Base-by-base conservation (phyloP, 768 basidiomycete species). In the Termitomyces sp. region DNA sequence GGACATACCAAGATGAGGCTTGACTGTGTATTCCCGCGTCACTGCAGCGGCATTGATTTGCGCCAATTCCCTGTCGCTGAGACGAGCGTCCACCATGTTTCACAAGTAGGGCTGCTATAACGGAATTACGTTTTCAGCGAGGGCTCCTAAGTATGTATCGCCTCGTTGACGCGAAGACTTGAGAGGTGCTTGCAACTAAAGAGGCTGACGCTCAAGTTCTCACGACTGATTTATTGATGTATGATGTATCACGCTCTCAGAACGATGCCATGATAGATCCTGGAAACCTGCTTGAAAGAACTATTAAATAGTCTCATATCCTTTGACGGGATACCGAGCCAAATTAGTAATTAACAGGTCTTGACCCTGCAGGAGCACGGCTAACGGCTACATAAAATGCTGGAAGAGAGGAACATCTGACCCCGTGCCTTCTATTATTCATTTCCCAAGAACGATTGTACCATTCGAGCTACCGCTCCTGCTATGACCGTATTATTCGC, bases 31-130 rank as follows among this genome's bases (percentile, higher is more conserved):
- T 73, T 93, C 87, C 66, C 80, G 84, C 50, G 91, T 93, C 48
- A 93, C 93, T 34, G 93, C 93, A 47, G 91, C 89, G 49, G 90
- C 89, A 68, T 93, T 92, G 68, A 93, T 85, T 49, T 82, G 79
- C 53, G 88, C 87, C 64, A 91, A 70, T 67, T 91, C 88, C 60
- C 70, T 77, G 69, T 90, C 85, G 66, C 76, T 86, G 50, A 90
- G 70, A 58, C 87, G 81, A 64, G 87, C 77, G 69, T 82, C 69
- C 46, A 73, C 56, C 80, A 81, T 81, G 22, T 34, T 55, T 46
- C 40, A 46, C 43, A 28, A 30, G 22, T 21, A 22, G 37, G 24
- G 24, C 44, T 42, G 32, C 35, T 56, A 26, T n/a, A 15, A 30
- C 44, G 52, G 54, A 32, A 17, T 40, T 15, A 49, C 46, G 49